Evolutionary conservation across 257 asterid species (phyloP).

Genomic region (Schizonepeta tenuifolia): DNA sequence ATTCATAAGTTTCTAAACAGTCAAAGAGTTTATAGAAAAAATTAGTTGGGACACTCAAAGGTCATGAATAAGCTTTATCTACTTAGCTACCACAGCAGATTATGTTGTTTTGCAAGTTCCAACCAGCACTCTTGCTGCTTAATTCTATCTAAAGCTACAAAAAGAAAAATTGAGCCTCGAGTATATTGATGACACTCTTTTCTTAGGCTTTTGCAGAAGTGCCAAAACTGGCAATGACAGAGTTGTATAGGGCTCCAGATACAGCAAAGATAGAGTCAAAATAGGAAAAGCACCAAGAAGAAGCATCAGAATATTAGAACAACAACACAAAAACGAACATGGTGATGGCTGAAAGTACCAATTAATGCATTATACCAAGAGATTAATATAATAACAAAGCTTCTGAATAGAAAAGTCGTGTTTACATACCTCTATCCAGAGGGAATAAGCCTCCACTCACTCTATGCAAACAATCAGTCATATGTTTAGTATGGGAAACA

Average conservation of each 20-base stretch:
- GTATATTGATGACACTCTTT: neutral
- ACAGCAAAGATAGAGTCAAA: slow-evolving; percentile 1
- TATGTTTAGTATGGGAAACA: slow-evolving; percentile 42
- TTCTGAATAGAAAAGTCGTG: neutral
- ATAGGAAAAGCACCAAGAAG: neutral
- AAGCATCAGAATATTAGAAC: slow-evolving; percentile 11
- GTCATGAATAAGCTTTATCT: neutral
- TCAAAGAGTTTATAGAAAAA: neutral
- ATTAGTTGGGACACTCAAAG: neutral
- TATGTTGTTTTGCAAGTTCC: neutral
- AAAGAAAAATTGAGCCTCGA: neutral
- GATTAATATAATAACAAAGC: slow-evolving; percentile 14
- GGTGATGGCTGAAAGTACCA: neutral
- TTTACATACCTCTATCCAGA: slow-evolving; percentile 49
- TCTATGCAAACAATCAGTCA: slow-evolving; percentile 47
- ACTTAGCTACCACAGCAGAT: neutral
- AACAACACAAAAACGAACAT: neutral
- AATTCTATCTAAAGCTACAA: neutral
- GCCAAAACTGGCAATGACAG: neutral
- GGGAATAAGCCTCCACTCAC: slow-evolving; percentile 43
- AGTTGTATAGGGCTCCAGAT: slow-evolving; percentile 6
- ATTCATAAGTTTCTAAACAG: neutral
- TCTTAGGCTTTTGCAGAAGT: neutral
- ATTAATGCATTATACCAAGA: slow-evolving; percentile 4
- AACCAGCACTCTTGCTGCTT: neutral